Percentiles rank a stretch among this genome's conserved stretches.
phyloP scores from a whole-genome alignment of 768 basidiomycete species.

The Exsudoporus frostii region DNA sequence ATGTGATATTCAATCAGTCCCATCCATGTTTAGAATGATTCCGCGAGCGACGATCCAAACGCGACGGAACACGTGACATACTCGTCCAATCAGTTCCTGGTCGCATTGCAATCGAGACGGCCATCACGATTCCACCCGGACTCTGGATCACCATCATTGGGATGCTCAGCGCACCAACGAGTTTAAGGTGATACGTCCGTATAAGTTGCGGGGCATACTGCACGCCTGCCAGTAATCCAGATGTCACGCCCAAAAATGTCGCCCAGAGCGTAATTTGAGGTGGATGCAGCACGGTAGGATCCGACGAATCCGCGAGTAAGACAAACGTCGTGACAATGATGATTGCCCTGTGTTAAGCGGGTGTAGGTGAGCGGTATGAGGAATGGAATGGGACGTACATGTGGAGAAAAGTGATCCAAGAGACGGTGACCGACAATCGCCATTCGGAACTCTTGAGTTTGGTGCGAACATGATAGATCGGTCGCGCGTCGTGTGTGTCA shows the following conservation, averaged over 20 bases:
- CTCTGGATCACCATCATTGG: conserved; percentile 96
- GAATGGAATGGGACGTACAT: conserved; percentile 49
- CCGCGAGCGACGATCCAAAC: background rate
- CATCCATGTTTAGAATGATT: background rate
- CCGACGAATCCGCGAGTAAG: conserved; percentile 48
- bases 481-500: conserved; percentile 41
- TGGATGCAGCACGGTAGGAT: conserved; percentile 34
- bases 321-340: conserved; percentile 58
- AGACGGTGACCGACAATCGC: conserved; percentile 71
- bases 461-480: conserved; percentile 42
- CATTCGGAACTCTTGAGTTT: conserved; percentile 63
- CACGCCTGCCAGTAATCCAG: conserved; percentile 70
- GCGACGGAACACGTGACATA: conserved; percentile 30
- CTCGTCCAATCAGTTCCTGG: conserved; percentile 87
- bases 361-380: background rate
- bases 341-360: conserved; percentile 30
- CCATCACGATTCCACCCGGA: conserved; percentile 87
- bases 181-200: conserved; percentile 70
- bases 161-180: conserved; percentile 91
- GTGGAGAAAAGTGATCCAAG: conserved; percentile 68
- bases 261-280: conserved; percentile 62
- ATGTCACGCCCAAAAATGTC: conserved; percentile 80
- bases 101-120: conserved; percentile 71
- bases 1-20: background rate
- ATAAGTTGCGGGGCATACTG: conserved; percentile 89